Conservation (phyloP, 139 green algal species). For the Astrephomene gubernaculifera region DNA sequence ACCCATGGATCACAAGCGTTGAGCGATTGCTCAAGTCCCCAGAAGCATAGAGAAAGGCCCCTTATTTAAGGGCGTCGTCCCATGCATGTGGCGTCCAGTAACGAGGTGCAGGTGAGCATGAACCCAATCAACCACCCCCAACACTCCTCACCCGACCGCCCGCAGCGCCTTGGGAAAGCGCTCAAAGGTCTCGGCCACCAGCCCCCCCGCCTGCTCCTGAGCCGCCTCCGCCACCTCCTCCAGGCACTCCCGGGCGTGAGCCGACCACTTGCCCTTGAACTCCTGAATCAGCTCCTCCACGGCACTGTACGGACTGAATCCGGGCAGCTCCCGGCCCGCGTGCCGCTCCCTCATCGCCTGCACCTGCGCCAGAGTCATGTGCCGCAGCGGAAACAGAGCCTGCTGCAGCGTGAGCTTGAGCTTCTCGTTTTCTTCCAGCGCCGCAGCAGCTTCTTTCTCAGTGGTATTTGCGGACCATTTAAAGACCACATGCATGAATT, state of each 20-base stretch:
- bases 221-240: background rate
- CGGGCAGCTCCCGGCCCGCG: slow-evolving; percentile 44
- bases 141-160: background rate
- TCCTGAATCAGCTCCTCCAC: slow-evolving; percentile 21
- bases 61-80: too few relatives aligned
- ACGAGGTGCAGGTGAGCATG: too few relatives aligned
- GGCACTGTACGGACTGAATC: slow-evolving; percentile 42
- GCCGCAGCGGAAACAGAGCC: background rate
- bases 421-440: background rate
- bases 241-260: background rate
- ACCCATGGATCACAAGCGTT: background rate
- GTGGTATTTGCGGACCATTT: too few relatives aligned
- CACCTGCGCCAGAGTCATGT: slow-evolving; percentile 32
- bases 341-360: background rate
- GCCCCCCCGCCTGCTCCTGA: background rate
- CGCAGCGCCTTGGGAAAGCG: slow-evolving; percentile 30
- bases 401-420: background rate
- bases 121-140: background rate
- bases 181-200: background rate
- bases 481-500: too few relatives aligned
- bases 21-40: too few relatives aligned
- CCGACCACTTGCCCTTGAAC: slow-evolving; percentile 28
- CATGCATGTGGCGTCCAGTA: too few relatives aligned
- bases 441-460: background rate
- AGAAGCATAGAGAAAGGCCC: too few relatives aligned